Percentiles rank a stretch among this genome's conserved stretches.
phyloP scores from a whole-genome alignment of 2,329 filamentous ascomycete species.

The Amesomyces nigricolor region DNA sequence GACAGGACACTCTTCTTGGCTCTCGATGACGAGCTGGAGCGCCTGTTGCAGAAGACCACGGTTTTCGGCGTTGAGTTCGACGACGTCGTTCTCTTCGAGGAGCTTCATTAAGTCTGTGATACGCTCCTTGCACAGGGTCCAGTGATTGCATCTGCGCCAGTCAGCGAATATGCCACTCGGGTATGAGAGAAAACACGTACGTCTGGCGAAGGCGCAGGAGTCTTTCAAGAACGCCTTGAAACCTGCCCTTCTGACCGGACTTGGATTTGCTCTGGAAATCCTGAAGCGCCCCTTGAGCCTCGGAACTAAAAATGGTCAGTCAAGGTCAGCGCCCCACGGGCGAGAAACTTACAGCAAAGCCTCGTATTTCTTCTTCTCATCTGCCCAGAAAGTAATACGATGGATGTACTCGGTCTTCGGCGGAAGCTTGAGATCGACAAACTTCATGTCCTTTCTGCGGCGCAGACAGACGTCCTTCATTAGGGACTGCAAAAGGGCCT shows the following conservation, averaged over 20 bases:
- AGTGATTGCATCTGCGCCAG: constrained; percentile 65
- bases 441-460: constrained; percentile 81
- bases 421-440: constrained; percentile 75
- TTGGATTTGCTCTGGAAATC: constrained; percentile 47
- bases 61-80: constrained; percentile 68
- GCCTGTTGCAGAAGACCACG: constrained; percentile 65
- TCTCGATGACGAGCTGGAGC: constrained; percentile 70
- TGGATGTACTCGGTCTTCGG: constrained; percentile 73
- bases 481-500: constrained; percentile 63
- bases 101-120: constrained; percentile 66
- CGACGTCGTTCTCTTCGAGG: constrained; percentile 61
- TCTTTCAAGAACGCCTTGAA: constrained; percentile 72
- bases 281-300: constrained; percentile 67
- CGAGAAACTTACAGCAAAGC: constrained; percentile 53
- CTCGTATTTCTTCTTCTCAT: constrained; percentile 74
- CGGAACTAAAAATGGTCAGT: constrained; percentile 43
- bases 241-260: constrained; percentile 47
- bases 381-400: constrained; percentile 63
- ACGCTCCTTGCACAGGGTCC: constrained; percentile 71
- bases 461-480: constrained; percentile 78
- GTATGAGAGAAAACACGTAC: constrained; percentile 31
- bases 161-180: neutral
- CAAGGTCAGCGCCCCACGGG: neutral
- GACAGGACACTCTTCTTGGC: constrained; percentile 75
- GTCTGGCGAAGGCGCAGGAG: constrained; percentile 77